Conservation (phyloP, 148 eudicot species). For the Silene uniflora region DNA sequence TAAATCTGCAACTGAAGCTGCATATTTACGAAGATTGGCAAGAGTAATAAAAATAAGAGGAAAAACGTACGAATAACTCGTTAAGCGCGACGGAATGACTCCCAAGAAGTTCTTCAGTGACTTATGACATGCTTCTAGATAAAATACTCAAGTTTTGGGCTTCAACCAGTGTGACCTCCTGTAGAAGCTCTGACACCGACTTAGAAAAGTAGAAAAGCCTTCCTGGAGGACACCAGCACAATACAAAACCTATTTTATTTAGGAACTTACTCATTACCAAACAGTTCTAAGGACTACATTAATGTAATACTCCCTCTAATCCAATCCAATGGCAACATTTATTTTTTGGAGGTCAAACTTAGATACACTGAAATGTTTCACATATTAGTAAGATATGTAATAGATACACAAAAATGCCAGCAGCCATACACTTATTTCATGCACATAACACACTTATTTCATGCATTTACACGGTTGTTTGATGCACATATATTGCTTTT, state of each 20-base stretch:
- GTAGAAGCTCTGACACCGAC: constrained; percentile 36
- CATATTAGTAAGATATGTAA: too few species aligned
- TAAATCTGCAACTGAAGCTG: constrained; percentile 54
- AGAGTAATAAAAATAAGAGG: background rate
- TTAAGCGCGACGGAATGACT: constrained; percentile 34
- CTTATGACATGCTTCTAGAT: constrained; percentile 39
- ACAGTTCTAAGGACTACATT: background rate
- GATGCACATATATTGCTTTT: too few species aligned
- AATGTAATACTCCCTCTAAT: background rate
- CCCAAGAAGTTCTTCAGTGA: constrained; percentile 49
- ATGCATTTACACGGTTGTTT: too few species aligned
- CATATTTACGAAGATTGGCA: background rate
- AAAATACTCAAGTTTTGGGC: constrained; percentile 42
- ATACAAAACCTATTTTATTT: background rate
- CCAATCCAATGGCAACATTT: too few species aligned
- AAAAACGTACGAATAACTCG: constrained; percentile 50
- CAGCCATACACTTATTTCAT: too few species aligned
- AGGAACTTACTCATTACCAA: background rate
- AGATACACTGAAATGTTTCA: too few species aligned
- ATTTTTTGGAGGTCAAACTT: too few species aligned
- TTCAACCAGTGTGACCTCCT: constrained; percentile 56
- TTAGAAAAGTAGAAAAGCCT: constrained; percentile 38
- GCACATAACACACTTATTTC: too few species aligned
- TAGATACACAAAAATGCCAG: too few species aligned
- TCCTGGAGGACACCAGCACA: constrained; percentile 41